Conservation (phyloP, 768 basidiomycete species). For the Amanita exitialis region DNA sequence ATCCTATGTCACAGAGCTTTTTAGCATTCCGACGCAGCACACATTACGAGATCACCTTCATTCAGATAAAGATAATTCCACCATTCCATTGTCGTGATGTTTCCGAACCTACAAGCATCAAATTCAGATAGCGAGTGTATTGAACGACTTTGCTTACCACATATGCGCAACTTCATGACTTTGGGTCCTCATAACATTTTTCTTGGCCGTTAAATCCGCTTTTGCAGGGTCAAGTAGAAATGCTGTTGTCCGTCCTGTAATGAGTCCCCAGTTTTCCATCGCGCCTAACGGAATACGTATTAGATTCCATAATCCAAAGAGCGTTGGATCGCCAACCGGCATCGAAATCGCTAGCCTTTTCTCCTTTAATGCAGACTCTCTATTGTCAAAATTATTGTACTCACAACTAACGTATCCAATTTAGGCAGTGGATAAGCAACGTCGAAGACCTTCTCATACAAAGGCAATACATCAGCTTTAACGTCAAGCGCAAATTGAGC, state of each 20-base stretch:
- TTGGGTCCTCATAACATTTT: constrained; percentile 67
- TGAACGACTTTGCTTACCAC: constrained; percentile 35
- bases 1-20: constrained; percentile 35
- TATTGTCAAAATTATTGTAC: constrained; percentile 12
- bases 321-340: constrained; percentile 35
- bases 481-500: constrained; percentile 84
- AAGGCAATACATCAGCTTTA: constrained; percentile 67
- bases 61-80: constrained; percentile 82
- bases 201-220: constrained; percentile 63
- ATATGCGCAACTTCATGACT: constrained; percentile 85
- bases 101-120: constrained; percentile 57
- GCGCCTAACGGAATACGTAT: constrained; percentile 32
- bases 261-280: constrained; percentile 95
- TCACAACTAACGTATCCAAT: constrained; percentile 81
- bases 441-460: constrained; percentile 91
- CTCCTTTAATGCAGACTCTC: neutral
- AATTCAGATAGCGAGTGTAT: neutral
- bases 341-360: constrained; percentile 79
- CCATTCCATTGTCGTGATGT: constrained; percentile 92
- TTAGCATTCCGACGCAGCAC: neutral
- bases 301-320: neutral
- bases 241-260: constrained; percentile 78
- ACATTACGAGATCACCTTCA: constrained; percentile 37
- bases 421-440: constrained; percentile 91
- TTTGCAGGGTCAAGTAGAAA: constrained; percentile 75